A percentile compares a stretch with the other conserved stretches of the same genome.
Evolutionary conservation across 495 filamentous ascomycete species (phyloP).

Genomic region (Penicillium egyptiacum): DNA sequence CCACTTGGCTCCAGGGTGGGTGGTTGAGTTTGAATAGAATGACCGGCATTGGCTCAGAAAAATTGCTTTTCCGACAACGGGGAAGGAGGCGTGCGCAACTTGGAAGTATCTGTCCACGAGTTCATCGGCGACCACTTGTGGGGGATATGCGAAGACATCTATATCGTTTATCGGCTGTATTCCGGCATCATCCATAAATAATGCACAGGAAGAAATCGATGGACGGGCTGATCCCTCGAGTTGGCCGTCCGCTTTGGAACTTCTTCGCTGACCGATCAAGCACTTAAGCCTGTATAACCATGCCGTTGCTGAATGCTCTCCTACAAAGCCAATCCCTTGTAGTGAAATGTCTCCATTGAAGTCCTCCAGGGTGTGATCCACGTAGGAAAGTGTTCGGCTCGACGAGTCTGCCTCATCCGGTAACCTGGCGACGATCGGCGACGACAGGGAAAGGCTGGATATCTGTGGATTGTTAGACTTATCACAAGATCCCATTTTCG

Average conservation of each 20-base stretch:
- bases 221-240: slow-evolving; percentile 18
- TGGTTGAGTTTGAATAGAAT: slow-evolving; percentile 27
- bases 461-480: not conserved
- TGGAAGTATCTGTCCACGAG: slow-evolving; percentile 55
- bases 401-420: slow-evolving; percentile 28
- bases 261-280: slow-evolving; percentile 13
- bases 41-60: slow-evolving; percentile 38
- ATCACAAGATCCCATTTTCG: not conserved
- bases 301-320: slow-evolving; percentile 57
- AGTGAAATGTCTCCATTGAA: slow-evolving; percentile 48
- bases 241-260: slow-evolving; percentile 8
- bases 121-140: slow-evolving; percentile 44
- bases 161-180: slow-evolving; percentile 38
- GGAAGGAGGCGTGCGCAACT: slow-evolving; percentile 56
- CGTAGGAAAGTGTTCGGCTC: not conserved
- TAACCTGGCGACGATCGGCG: slow-evolving; percentile 1
- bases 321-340: slow-evolving; percentile 54
- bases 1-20: slow-evolving; percentile 47
- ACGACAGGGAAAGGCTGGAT: slow-evolving; percentile 1
- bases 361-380: slow-evolving; percentile 49
- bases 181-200: slow-evolving; percentile 53
- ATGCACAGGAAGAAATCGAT: slow-evolving; percentile 28
- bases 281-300: slow-evolving; percentile 53
- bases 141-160: slow-evolving; percentile 50
- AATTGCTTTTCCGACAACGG: slow-evolving; percentile 51